These are phyloP conservation scores for Rhizomucor miehei DNA, from an alignment of 371 early-diverging fungal genomes.

Conservation along the genomic window DNA sequence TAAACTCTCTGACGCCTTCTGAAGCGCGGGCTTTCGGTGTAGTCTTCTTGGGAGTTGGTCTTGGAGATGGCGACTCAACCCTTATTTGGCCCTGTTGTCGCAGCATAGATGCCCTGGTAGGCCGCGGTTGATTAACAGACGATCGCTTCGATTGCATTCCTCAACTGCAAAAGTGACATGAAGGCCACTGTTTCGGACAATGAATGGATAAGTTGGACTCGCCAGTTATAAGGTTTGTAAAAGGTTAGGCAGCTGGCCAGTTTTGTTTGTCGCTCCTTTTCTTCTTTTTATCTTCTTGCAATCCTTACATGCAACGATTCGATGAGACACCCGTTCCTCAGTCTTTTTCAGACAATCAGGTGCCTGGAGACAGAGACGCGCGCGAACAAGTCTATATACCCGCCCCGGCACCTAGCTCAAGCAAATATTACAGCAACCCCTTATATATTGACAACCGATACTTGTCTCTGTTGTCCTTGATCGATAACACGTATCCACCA, in stretches of 20 bases:
- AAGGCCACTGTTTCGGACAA: not conserved
- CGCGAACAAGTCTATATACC: too few species aligned
- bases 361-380: too few species aligned
- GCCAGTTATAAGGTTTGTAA: too few species aligned
- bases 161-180: not conserved
- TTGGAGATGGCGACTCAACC: conserved; percentile 3
- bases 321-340: too few species aligned
- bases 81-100: conserved; percentile 8
- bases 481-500: conserved; percentile 19
- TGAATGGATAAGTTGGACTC: too few species aligned
- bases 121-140: conserved; percentile 25
- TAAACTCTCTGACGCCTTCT: conserved; percentile 44
- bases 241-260: too few species aligned
- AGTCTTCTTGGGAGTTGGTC: conserved; percentile 2
- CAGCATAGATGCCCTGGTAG: conserved; percentile 36
- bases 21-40: conserved; percentile 15
- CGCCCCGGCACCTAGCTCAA: not conserved
- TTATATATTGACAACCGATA: conserved; percentile 19
- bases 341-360: too few species aligned
- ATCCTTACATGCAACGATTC: too few species aligned
- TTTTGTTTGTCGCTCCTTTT: conserved; percentile 1
- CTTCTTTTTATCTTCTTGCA: not conserved
- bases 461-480: conserved; percentile 13
- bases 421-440: conserved; percentile 13
- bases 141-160: conserved; percentile 6